Evolutionary conservation across 768 basidiomycete genomes (phyloP).

Genomic region (Clathrus columnatus): DNA sequence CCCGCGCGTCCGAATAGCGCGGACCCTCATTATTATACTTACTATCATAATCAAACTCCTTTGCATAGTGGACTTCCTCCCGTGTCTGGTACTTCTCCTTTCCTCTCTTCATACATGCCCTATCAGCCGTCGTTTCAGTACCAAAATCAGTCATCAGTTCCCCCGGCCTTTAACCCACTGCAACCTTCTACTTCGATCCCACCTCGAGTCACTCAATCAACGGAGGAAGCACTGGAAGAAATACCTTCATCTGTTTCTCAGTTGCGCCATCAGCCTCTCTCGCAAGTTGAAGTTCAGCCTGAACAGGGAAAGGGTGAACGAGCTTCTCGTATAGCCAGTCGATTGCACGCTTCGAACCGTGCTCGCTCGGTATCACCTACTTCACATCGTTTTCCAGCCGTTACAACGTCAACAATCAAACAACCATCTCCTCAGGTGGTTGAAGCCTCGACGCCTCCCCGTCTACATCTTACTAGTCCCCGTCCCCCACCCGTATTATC

Average conservation of each 20-base stretch:
- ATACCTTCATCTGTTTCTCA: not conserved
- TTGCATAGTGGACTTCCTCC: constrained; percentile 1
- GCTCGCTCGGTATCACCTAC: constrained; percentile 55
- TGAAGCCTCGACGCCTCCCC: constrained; percentile 10
- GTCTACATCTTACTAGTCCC: constrained; percentile 11
- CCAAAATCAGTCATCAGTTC: constrained; percentile 15
- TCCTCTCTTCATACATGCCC: constrained; percentile 20
- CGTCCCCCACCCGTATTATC: constrained; percentile 36
- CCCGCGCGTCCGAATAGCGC: constrained; percentile 45
- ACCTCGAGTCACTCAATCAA: not conserved
- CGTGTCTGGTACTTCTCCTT: too few relatives aligned
- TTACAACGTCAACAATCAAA: constrained; percentile 12
- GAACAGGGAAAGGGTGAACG: constrained; percentile 56
- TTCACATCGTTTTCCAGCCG: constrained; percentile 44
- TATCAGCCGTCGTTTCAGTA: constrained; percentile 28
- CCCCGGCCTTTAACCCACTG: constrained; percentile 21
- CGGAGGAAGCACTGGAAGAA: not conserved
- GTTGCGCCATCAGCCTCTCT: not conserved
- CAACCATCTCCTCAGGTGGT: constrained; percentile 14
- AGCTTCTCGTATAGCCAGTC: constrained; percentile 49
- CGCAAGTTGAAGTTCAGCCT: constrained; percentile 23
- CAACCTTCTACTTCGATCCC: not conserved
- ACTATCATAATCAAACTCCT: not conserved
- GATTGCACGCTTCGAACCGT: constrained; percentile 48
- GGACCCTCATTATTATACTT: constrained; percentile 24